Evolutionary conservation across 2,329 filamentous ascomycete genomes (phyloP), one percentile per base, ranked within the genome.

Genomic region (Diaporthe amygdali): DNA sequence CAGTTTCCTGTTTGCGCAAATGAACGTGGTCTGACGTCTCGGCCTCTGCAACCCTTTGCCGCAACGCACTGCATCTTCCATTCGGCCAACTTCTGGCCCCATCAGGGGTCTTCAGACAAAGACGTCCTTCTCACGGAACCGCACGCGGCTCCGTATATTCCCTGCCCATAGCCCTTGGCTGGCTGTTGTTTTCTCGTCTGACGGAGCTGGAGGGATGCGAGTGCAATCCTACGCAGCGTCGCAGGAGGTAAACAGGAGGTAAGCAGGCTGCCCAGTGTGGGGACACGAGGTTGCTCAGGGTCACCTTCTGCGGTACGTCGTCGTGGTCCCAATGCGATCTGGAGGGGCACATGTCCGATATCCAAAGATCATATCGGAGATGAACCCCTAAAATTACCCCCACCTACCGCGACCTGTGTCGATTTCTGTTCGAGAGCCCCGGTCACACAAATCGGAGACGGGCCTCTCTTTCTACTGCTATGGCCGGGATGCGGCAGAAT

Each of bases 11-110:
- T 68, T 68, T 68, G 66, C 27, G 41, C 41, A 59, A 68, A 59
- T 68, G 66, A 68, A 15, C 49, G 66, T 68, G 66, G 66, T 49
- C 55, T 54, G 41, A 68, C 66, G 59, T 64, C 44, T 47, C 41
- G 41, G 27, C 44, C 59, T 47, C 27, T 64, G 59, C n/a, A 64
- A 49, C 59, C 44, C 59, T 64, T 27, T 47, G n/a, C 59, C 27
- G 27, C 59, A 64, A 64, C 30, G 56, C 56, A 64, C 44, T 7
- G 27, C 30, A 64, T 32, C n/a, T 37, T 25, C n/a, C 59, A 12
- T 37, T 49, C 59, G 59, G 59, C 59, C 59, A 64, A 64, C 59
- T 64, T 64, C 59, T 64, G 41, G 27, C 59, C 59, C 27, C 41
- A 17, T 20, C 59, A 25, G n/a, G 41, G 59, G 59, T 34, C 34